phyloP scores from a whole-genome alignment of 257 asterid species.

The Scutellaria galericulata region DNA sequence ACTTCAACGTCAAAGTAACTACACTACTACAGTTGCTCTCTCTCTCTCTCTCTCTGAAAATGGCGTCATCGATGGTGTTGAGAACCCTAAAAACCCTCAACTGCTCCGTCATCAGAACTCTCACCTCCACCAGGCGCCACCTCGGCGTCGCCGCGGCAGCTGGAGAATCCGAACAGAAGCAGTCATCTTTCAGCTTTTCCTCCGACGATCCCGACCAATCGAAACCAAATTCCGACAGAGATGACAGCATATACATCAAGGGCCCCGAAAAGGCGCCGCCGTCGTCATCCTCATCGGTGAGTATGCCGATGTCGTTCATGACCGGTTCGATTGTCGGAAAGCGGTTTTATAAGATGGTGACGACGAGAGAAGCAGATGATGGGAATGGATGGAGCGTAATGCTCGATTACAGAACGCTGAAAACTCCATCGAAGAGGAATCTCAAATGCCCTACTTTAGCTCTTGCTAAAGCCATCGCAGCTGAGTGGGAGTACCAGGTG shows the following conservation, averaged over 20 bases:
- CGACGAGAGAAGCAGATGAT: conserved; percentile 84
- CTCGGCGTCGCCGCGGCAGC: conserved; percentile 49
- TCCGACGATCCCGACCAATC: conserved; percentile 36
- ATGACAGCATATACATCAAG: conserved; percentile 53
- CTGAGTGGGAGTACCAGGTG: conserved; percentile 99
- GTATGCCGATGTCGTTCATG: conserved; percentile 91
- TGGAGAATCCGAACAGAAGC: conserved; percentile 42
- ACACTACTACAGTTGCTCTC: not conserved
- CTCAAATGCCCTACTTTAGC: conserved; percentile 81
- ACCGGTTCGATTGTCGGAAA: conserved; percentile 97
- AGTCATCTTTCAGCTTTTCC: conserved; percentile 62
- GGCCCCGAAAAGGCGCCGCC: conserved; percentile 44
- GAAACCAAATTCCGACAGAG: conserved; percentile 26
- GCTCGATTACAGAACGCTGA: conserved; percentile 94
- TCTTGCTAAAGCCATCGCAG: conserved; percentile 94
- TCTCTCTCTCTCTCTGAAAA: conserved; percentile 37
- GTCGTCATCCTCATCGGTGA: conserved; percentile 54
- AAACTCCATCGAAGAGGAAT: conserved; percentile 80
- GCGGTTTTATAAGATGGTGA: conserved; percentile 78
- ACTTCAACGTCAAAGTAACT: not conserved
- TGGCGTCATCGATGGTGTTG: conserved; percentile 60
- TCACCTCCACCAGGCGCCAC: conserved; percentile 42
- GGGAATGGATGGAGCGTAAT: conserved; percentile 92
- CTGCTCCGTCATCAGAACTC: conserved; percentile 37
- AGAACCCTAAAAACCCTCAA: conserved; percentile 54